Percentiles rank a stretch among this genome's conserved stretches.
These are phyloP conservation scores for Castanea crenata DNA, from an alignment of 306 rosid genomes.

Conservation along the genomic window DNA sequence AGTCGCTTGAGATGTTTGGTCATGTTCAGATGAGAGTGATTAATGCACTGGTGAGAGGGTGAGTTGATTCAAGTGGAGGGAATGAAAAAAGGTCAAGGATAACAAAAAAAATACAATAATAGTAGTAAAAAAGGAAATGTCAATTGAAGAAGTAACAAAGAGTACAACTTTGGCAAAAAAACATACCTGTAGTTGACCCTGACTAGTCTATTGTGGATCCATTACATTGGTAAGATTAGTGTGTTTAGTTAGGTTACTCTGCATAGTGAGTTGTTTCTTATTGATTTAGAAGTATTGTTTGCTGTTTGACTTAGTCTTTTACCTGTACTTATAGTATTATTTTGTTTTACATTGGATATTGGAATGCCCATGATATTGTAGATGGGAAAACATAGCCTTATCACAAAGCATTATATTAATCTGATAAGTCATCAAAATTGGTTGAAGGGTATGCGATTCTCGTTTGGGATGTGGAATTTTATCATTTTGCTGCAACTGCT, in stretches of 20 bases:
- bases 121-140: too few relatives aligned
- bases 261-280: neutral
- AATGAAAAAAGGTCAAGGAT: too few relatives aligned
- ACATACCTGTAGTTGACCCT: too few relatives aligned
- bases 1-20: too few relatives aligned
- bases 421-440: neutral
- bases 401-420: neutral
- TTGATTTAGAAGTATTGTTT: neutral
- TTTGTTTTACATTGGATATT: neutral
- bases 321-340: neutral
- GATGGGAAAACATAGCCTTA: neutral
- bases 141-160: too few relatives aligned
- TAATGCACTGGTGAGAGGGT: too few relatives aligned
- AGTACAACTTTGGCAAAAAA: too few relatives aligned
- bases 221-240: too few relatives aligned
- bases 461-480: neutral
- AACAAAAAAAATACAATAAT: too few relatives aligned
- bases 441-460: neutral
- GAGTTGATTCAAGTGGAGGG: too few relatives aligned
- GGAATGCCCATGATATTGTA: neutral
- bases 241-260: neutral
- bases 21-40: too few relatives aligned
- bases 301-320: neutral
- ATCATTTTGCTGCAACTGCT: neutral
- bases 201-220: too few relatives aligned